A percentile compares a stretch with the other conserved stretches of the same genome.
These are phyloP conservation scores for Sclerotinia minor DNA, from an alignment of 2,329 filamentous ascomycete genomes.

Conservation along the genomic window DNA sequence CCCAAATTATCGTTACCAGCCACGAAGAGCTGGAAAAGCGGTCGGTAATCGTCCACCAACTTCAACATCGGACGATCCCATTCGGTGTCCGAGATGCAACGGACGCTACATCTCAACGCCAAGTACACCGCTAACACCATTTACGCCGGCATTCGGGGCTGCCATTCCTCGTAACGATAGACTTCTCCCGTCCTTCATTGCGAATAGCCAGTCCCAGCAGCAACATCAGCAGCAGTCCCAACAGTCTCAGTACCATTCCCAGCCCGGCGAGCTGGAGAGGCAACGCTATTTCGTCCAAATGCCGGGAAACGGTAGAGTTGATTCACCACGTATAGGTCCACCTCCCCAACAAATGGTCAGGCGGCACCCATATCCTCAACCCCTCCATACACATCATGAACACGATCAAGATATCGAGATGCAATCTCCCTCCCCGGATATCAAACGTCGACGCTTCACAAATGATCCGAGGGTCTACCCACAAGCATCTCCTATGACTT, in stretches of 20 bases:
- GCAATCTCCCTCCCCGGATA: slow-evolving; percentile 52
- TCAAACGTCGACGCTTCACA: slow-evolving; percentile 63
- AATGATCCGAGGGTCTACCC: slow-evolving; percentile 45
- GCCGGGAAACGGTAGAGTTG: slow-evolving; percentile 34
- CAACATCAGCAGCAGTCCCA: not conserved
- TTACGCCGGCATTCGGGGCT: slow-evolving; percentile 33
- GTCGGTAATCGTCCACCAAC: slow-evolving; percentile 33
- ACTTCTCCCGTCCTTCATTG: slow-evolving; percentile 31
- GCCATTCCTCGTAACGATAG: slow-evolving; percentile 29
- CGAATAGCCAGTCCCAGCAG: slow-evolving; percentile 7
- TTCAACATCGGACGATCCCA: slow-evolving; percentile 49
- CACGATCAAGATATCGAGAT: slow-evolving; percentile 45
- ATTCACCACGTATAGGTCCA: slow-evolving; percentile 33
- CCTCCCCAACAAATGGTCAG: slow-evolving; percentile 31
- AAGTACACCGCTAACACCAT: slow-evolving; percentile 40
- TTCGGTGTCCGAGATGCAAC: slow-evolving; percentile 69
- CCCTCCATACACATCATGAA: slow-evolving; percentile 40
- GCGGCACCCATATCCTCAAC: slow-evolving; percentile 33
- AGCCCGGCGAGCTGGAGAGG: slow-evolving; percentile 30
- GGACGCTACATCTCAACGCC: slow-evolving; percentile 48
- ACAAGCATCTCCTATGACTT: slow-evolving; percentile 44
- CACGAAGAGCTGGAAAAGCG: slow-evolving; percentile 46
- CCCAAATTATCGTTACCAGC: slow-evolving; percentile 92
- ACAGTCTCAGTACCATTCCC: slow-evolving; percentile 24
- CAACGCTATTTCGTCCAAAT: slow-evolving; percentile 32